Conservation (phyloP, 805 yeast species). For the Nakazawaea wyomingensis region DNA sequence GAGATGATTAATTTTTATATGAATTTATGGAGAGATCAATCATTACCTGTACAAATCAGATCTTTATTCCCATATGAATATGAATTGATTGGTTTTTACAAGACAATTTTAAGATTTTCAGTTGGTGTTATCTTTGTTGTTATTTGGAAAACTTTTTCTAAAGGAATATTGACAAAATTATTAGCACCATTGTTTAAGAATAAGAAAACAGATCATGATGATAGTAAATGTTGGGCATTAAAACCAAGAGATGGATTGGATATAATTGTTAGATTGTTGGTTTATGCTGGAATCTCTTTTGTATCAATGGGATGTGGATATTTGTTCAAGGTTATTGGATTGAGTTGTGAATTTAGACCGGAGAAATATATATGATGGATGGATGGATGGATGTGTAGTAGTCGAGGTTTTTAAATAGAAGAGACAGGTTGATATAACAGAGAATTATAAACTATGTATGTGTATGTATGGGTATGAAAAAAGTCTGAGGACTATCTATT, state of each 20-base stretch:
- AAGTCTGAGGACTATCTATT: no score
- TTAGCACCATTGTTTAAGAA: constrained; percentile 54
- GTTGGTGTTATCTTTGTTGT: constrained; percentile 62
- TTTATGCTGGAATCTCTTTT: constrained; percentile 76
- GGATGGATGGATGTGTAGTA: background rate
- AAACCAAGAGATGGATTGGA: constrained; percentile 67
- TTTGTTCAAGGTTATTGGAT: constrained; percentile 10
- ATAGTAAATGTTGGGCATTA: constrained; percentile 39
- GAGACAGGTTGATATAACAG: no score
- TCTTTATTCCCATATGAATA: constrained; percentile 37
- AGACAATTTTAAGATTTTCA: constrained; percentile 41
- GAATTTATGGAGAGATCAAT: constrained; percentile 15
- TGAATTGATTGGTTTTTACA: constrained; percentile 36
- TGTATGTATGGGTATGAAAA: no score
- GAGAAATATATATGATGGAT: background rate
- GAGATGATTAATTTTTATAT: constrained; percentile 57
- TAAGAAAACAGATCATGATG: no score
- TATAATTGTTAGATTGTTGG: constrained; percentile 67
- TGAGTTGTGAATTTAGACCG: constrained; percentile 6
- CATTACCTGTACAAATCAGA: constrained; percentile 5
- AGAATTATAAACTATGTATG: no score
- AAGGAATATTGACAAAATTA: constrained; percentile 53
- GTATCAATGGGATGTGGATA: constrained; percentile 43
- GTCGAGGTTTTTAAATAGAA: no score
- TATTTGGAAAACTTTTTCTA: constrained; percentile 70